Base-by-base conservation (phyloP, 1,284 basidiomycete genomes). In the Ceratobasidium sp. region DNA sequence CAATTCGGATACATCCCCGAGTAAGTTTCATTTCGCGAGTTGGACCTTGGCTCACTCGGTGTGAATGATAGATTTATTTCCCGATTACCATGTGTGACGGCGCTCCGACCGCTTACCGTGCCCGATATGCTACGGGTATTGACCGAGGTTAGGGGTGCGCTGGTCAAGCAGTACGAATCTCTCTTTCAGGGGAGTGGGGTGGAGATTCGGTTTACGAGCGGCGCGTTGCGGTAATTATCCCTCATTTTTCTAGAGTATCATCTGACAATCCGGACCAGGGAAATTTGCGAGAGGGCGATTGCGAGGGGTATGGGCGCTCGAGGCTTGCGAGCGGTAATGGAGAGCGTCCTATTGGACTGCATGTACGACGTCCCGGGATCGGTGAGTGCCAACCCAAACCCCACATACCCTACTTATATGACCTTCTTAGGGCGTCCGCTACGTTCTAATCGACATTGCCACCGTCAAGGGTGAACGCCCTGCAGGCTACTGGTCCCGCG, bases 1-100 rank as follows among this genome's bases (percentile, higher is more conserved):
- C 86, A 88, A 81, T 98, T 91, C 74, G 95, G 96, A 87, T 90
- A 79, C 72, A 98, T 98, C 69, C 96, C 96, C 8, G 96, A 97
- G 79, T 77, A 54, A 52, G 75, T 71, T 22, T 32, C 8, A 7
- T 34, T 53, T 20, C 13, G 10, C 15, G 17, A 27, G n/a, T 29
- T 35, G 3, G 31, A 15, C 20, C 29, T 8, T 8, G 8, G 32
- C 35, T 25, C 27, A 3, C 55, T 20, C n/a, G 17, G 7, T 20
- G 1, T 54, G 6, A 40, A 31, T 55, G 0, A 71, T 60, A 77
- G 75, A 71, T 97, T 98, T 76, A 85, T 96, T 45, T 94, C 93
- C 25, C 90, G 96, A 34, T 79, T 97, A 20, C 96, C 96, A 3
- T 91, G 93, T 35, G 83, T 95, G 43, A 93, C 94, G 0, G 88